A percentile compares a stretch with the other conserved stretches of the same genome.
Evolutionary conservation across 352 stramenopile genomes (phyloP).

Genomic region (Blastocystis sp.): DNA sequence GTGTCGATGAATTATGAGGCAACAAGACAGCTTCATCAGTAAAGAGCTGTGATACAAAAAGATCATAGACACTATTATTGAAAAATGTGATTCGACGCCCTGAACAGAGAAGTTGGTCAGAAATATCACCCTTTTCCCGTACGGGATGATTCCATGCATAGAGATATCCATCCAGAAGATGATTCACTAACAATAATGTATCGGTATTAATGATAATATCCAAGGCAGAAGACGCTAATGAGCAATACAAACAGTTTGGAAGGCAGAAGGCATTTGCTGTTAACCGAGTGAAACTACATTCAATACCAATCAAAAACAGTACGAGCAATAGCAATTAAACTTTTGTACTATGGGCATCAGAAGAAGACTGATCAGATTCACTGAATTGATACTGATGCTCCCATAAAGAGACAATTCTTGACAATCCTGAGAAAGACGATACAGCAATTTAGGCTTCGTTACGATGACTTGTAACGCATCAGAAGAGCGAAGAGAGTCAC

Average conservation of each 20-base stretch:
- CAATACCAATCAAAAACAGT: background rate
- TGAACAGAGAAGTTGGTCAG: background rate
- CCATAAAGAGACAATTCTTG: conserved; percentile 9
- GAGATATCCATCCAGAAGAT: conserved; percentile 19
- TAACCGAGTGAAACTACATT: background rate
- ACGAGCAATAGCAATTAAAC: conserved; percentile 30
- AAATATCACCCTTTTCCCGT: background rate
- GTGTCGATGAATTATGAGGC: background rate
- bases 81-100: conserved; percentile 31
- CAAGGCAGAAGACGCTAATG: background rate
- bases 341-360: conserved; percentile 41
- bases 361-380: conserved; percentile 42
- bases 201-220: conserved; percentile 46
- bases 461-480: background rate
- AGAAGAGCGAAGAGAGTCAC: background rate
- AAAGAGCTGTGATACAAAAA: conserved; percentile 48
- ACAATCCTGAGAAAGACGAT: background rate
- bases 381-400: conserved; percentile 15
- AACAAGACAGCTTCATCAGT: conserved; percentile 22
- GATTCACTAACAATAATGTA: background rate
- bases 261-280: background rate
- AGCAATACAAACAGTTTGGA: conserved; percentile 10
- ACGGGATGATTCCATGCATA: background rate
- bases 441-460: conserved; percentile 26
- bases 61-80: conserved; percentile 23